Evolutionary conservation across 2,329 filamentous ascomycete genomes (phyloP).

Genomic region (Trichoderma semiorbis): DNA sequence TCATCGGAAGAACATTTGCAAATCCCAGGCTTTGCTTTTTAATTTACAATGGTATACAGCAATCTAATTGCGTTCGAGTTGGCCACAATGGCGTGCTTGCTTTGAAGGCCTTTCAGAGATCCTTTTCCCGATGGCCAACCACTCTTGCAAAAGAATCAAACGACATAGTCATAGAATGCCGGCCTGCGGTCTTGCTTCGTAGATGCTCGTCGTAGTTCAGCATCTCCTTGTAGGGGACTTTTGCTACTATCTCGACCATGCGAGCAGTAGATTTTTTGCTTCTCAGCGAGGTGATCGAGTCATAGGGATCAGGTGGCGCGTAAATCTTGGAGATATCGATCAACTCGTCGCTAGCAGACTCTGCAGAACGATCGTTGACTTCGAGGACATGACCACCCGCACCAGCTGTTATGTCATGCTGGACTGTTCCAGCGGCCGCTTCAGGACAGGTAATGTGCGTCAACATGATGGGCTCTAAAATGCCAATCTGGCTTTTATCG

Average conservation of each 20-base stretch:
- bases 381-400: constrained; percentile 71
- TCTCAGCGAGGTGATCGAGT: constrained; percentile 54
- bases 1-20: not conserved
- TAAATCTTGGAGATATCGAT: constrained; percentile 78
- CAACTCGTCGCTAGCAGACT: constrained; percentile 33
- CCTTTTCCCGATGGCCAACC: constrained; percentile 52
- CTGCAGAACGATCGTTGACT: constrained; percentile 54
- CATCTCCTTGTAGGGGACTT: constrained; percentile 94
- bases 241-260: constrained; percentile 69
- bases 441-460: constrained; percentile 85
- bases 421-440: constrained; percentile 71
- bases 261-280: constrained; percentile 48
- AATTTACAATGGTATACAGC: not conserved
- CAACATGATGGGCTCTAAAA: constrained; percentile 94
- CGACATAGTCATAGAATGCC: constrained; percentile 60
- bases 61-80: not conserved
- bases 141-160: constrained; percentile 57
- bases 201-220: constrained; percentile 89
- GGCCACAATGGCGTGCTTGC: not conserved
- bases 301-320: constrained; percentile 80
- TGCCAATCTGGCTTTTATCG: constrained; percentile 50
- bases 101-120: constrained; percentile 29
- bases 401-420: constrained; percentile 74
- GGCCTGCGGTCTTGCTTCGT: constrained; percentile 80
- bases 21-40: not conserved